phyloP scores from a whole-genome alignment of 371 early-diverging fungal species.

The Thermomucor indicae-seudaticae region DNA sequence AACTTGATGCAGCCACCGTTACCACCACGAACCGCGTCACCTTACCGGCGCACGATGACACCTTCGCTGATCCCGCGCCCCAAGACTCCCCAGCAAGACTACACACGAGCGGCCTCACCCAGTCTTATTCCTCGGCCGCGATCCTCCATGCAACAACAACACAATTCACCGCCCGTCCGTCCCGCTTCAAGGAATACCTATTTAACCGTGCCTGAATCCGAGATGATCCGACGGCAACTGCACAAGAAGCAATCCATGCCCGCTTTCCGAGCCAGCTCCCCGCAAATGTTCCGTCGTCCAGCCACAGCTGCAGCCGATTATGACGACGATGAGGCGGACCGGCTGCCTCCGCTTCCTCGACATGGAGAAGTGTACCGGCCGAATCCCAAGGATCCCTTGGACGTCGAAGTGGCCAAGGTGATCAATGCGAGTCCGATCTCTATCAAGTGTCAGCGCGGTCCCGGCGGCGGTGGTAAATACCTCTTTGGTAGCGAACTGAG shows the following conservation, averaged over 20 bases:
- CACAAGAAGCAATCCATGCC: conserved; percentile 33
- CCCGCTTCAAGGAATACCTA: conserved; percentile 10
- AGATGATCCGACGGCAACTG: conserved; percentile 2
- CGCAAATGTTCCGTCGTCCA: neutral
- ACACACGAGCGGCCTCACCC: conserved; percentile 16
- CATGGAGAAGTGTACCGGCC: conserved; percentile 29
- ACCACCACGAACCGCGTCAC: conserved; percentile 16
- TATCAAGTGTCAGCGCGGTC: conserved; percentile 42
- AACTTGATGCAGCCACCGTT: neutral
- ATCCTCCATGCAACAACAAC: conserved; percentile 12
- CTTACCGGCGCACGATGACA: conserved; percentile 22
- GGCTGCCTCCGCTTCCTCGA: neutral
- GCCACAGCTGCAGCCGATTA: neutral
- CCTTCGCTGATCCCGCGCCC: conserved; percentile 48
- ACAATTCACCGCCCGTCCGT: conserved; percentile 21
- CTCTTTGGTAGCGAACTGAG: conserved; percentile 56
- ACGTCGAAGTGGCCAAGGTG: conserved; percentile 54
- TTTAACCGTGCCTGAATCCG: conserved; percentile 1
- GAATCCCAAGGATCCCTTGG: conserved; percentile 47
- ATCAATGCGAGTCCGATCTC: conserved; percentile 50
- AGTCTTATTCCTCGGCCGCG: conserved; percentile 29
- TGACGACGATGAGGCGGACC: neutral
- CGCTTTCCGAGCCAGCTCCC: conserved; percentile 3
- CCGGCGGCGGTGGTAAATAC: conserved; percentile 45
- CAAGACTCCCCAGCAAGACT: conserved; percentile 26